Percentiles rank a stretch among this genome's conserved stretches.
Evolutionary conservation across 805 yeast genomes (phyloP).

Genomic region (Starmerella riodocensis): DNA sequence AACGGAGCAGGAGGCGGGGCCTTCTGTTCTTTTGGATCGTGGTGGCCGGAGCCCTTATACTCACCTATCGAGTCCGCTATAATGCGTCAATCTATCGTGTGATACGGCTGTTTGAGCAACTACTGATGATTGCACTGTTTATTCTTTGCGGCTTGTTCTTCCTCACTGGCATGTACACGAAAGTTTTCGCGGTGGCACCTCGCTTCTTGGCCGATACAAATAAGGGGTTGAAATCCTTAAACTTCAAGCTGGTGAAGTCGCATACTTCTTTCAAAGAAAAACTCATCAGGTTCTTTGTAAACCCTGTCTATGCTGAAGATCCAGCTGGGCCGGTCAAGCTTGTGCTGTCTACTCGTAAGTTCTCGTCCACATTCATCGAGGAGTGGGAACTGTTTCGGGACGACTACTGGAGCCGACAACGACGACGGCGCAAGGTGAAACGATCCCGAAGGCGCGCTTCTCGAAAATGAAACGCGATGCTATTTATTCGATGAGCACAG

Average conservation of each 20-base stretch:
- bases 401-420: conserved; percentile 64
- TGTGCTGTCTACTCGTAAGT: conserved; percentile 66
- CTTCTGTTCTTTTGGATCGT: conserved; percentile 35
- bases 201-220: conserved; percentile 70
- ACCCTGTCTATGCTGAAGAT: conserved; percentile 21
- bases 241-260: conserved; percentile 48
- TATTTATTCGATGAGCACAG: no score
- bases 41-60: conserved; percentile 22
- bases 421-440: conserved; percentile 6
- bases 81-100: conserved; percentile 29
- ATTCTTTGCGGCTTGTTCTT: conserved; percentile 68
- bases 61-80: conserved; percentile 25
- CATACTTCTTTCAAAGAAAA: conserved; percentile 23
- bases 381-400: conserved; percentile 91
- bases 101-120: conserved; percentile 25
- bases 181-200: conserved; percentile 73
- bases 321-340: conserved; percentile 69
- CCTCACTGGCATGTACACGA: conserved; percentile 76
- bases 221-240: conserved; percentile 75
- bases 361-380: conserved; percentile 71
- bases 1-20: conserved; percentile 49
- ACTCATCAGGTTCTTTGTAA: conserved; percentile 19
- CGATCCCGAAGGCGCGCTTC: background rate
- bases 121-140: conserved; percentile 43
- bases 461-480: background rate